Conservation (phyloP, 306 rosid genomes). For the Inga oerstediana region DNA sequence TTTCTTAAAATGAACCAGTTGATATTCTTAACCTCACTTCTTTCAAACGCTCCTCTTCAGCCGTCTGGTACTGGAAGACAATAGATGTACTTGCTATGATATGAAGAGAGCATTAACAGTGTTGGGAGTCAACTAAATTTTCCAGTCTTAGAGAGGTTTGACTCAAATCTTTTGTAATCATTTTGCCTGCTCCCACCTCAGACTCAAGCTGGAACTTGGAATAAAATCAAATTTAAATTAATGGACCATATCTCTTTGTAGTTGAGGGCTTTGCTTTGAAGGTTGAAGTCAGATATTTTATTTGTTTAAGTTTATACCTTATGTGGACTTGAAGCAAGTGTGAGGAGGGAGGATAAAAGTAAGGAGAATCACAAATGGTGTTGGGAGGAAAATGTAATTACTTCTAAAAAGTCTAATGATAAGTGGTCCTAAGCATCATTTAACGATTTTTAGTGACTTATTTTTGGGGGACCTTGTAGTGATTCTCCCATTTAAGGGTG, state of each 20-base stretch:
- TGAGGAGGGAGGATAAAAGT: not conserved
- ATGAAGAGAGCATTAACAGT: not conserved
- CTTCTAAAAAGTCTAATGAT: too few relatives aligned
- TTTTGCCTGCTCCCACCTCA: not conserved
- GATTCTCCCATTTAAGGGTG: not conserved
- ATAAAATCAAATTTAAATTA: slow-evolving; percentile 16
- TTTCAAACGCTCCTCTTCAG: not conserved
- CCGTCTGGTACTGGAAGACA: not conserved
- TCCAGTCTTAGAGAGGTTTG: not conserved
- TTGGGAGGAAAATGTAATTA: too few relatives aligned
- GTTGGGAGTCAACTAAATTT: not conserved
- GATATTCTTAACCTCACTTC: not conserved
- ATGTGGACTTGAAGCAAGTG: not conserved
- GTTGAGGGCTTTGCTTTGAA: too few relatives aligned
- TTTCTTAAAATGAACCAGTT: not conserved
- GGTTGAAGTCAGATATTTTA: too few relatives aligned
- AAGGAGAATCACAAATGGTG: not conserved
- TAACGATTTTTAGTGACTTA: too few relatives aligned
- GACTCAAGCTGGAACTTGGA: slow-evolving; percentile 8
- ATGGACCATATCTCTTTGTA: not conserved
- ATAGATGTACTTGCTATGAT: not conserved
- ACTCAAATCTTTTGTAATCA: not conserved
- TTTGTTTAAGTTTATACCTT: not conserved
- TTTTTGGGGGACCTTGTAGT: too few relatives aligned
- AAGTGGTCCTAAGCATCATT: too few relatives aligned